Percentiles rank a stretch among this genome's conserved stretches.
phyloP scores from a whole-genome alignment of 202 grass and related monocot genomes.

The Setaria viridis region DNA sequence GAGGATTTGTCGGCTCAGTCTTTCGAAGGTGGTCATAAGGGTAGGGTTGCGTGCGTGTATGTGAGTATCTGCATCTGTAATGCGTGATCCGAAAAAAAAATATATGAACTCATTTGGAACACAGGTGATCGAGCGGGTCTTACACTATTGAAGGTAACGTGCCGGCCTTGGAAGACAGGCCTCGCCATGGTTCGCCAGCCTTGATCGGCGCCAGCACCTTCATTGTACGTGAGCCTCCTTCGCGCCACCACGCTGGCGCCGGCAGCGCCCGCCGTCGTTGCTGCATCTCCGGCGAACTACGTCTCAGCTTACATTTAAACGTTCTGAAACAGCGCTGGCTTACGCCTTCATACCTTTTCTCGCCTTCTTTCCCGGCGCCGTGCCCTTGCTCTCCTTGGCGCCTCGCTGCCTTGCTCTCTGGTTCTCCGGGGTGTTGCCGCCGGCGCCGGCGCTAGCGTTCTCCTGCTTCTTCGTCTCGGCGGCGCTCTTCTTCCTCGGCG shows the following conservation, averaged over 20 bases:
- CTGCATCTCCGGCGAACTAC: constrained; percentile 2
- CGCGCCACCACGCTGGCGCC: not conserved
- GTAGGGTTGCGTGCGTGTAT: too few species aligned
- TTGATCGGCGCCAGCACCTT: not conserved
- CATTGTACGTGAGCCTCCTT: constrained; percentile 48
- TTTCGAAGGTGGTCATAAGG: too few species aligned
- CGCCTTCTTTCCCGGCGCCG: constrained; percentile 41
- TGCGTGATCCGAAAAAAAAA: too few species aligned
- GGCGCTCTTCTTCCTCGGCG: constrained; percentile 28
- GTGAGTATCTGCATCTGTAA: too few species aligned
- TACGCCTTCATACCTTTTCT: constrained; percentile 39
- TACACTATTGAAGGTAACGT: constrained; percentile 12
- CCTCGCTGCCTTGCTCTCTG: constrained; percentile 14
- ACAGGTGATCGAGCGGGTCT: not conserved
- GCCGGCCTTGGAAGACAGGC: constrained; percentile 18
- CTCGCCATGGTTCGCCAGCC: not conserved
- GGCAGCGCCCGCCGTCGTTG: not conserved
- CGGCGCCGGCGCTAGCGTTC: not conserved
- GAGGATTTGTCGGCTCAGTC: too few species aligned
- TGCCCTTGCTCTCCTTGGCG: constrained; percentile 17
- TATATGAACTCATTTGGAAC: not conserved
- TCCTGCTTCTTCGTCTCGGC: not conserved
- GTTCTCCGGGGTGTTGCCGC: not conserved
- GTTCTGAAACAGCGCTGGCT: not conserved
- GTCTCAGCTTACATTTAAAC: not conserved